Base-by-base conservation (phyloP, 306 rosid species). In the barrel medic (Medicago truncatula) region DNA sequence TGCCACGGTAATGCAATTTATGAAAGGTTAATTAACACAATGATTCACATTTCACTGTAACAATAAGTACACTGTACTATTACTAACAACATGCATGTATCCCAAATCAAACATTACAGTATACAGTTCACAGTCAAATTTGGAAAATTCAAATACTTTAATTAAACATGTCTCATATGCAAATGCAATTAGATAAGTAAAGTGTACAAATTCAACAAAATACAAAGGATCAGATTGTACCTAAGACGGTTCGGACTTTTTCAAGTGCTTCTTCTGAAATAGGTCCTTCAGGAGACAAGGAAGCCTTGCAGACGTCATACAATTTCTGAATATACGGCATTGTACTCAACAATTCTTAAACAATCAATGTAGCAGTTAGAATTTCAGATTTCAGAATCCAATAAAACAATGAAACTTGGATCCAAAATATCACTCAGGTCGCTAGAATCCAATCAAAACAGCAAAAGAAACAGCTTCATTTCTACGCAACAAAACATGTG, bases 271-370 rank as follows among this genome's bases (percentile, higher is more conserved):
- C 82, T 68, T 80, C 82, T 7, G 87, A 80, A 8, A 76, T 53
- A 10, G 82, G 87, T 16, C 87, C 84, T 54, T 84, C 76, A 47
- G 80, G 13, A 73, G 82, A 72, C 68, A 84, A 59, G 20, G 82
- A 80, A 49, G 68, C 76, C 80, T 76, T 84, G 82, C 87, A 84
- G 20, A 68, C 65, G 73, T 84, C 82, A 73, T 84, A 76, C 25
- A 84, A 70, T 21, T 84, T 76, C 82, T 84, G 87, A 84, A 84
- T 36, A 73, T 76, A 18, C 18, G 84, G 87, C 87, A 84, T 84
- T 63, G 13, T 74, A 17, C 44, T 59, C n/a, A 46, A 46, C 4
- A 13, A 49, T 18, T 58, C 61, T 56, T 9, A 9, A 56, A 56
- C 47, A 69, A 63, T 61, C 83, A 47, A 75, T 70, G 64, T 21